A percentile compares a stretch with the other conserved stretches of the same genome.
These are phyloP conservation scores for Withania somnifera DNA, from an alignment of 305 asterid genomes.

Conservation along the genomic window DNA sequence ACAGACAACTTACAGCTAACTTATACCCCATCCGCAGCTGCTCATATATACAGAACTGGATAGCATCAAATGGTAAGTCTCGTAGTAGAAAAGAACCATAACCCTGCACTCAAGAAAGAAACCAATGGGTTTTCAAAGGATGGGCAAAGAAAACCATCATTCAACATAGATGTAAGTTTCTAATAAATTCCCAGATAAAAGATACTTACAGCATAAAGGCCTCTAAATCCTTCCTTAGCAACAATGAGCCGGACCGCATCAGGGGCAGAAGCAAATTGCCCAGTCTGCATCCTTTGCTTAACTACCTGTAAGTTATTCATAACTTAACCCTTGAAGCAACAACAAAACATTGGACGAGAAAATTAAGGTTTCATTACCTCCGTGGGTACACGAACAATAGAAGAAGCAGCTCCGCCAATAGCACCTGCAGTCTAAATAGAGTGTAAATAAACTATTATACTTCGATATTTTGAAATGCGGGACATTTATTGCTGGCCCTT, in stretches of 20 bases:
- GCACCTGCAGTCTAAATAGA: conserved; percentile 59
- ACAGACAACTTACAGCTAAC: conserved; percentile 44
- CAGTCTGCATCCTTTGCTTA: conserved; percentile 68
- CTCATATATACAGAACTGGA: conserved; percentile 64
- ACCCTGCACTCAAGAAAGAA: conserved; percentile 29
- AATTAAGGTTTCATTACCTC: conserved; percentile 27
- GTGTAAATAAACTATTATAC: neutral
- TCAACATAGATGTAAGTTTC: neutral
- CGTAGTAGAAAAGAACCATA: conserved; percentile 55
- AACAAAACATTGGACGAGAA: neutral
- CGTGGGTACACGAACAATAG: conserved; percentile 63
- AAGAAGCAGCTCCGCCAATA: conserved; percentile 63
- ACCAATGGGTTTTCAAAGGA: neutral
- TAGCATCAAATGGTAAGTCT: conserved; percentile 68
- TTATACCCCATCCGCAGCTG: conserved; percentile 56
- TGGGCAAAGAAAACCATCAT: neutral
- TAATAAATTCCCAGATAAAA: neutral
- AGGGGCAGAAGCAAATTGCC: conserved; percentile 69
- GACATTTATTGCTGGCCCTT: neutral
- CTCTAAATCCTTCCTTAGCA: conserved; percentile 68
- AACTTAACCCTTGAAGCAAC: neutral
- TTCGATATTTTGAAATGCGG: neutral
- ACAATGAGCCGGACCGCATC: conserved; percentile 56
- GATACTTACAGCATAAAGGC: conserved; percentile 57
- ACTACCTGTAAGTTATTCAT: conserved; percentile 32